Conservation (phyloP, 805 yeast species). For the Spathaspora girioi region DNA sequence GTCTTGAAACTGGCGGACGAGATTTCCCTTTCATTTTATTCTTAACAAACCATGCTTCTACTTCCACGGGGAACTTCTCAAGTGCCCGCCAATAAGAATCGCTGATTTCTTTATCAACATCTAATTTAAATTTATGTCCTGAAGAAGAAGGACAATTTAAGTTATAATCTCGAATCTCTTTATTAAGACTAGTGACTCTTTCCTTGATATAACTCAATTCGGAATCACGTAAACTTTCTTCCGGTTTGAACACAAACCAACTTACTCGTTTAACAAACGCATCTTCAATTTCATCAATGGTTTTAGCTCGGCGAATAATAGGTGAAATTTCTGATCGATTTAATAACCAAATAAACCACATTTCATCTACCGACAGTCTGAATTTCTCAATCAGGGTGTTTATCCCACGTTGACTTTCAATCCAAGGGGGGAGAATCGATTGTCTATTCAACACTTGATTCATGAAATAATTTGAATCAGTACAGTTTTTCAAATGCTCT, state of each 20-base stretch:
- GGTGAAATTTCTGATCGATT: constrained; percentile 6
- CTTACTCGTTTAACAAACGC: constrained; percentile 3
- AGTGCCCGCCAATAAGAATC: constrained; percentile 13
- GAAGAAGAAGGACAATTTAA: constrained; percentile 35
- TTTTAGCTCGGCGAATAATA: background rate
- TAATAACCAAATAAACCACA: constrained; percentile 29
- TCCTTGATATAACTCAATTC: constrained; percentile 17
- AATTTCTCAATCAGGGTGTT: constrained; percentile 45
- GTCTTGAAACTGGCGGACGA: background rate
- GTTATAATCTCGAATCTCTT: constrained; percentile 29
- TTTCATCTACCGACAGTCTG: constrained; percentile 39
- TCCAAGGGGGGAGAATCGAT: constrained; percentile 87
- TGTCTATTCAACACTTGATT: constrained; percentile 74
- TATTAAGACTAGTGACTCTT: constrained; percentile 20
- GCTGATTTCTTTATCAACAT: constrained; percentile 22
- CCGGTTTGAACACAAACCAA: background rate
- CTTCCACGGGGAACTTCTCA: constrained; percentile 9
- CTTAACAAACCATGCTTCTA: constrained; percentile 15
- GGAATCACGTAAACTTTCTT: background rate
- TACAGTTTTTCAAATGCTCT: constrained; percentile 56
- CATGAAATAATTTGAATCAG: constrained; percentile 66
- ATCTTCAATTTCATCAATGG: constrained; percentile 3
- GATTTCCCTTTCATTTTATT: constrained; percentile 5
- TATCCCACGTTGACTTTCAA: constrained; percentile 76
- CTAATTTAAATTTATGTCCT: constrained; percentile 36